These are phyloP conservation scores for Tubosaeta sp. DNA, from an alignment of 768 basidiomycete species.

Conservation along the genomic window DNA sequence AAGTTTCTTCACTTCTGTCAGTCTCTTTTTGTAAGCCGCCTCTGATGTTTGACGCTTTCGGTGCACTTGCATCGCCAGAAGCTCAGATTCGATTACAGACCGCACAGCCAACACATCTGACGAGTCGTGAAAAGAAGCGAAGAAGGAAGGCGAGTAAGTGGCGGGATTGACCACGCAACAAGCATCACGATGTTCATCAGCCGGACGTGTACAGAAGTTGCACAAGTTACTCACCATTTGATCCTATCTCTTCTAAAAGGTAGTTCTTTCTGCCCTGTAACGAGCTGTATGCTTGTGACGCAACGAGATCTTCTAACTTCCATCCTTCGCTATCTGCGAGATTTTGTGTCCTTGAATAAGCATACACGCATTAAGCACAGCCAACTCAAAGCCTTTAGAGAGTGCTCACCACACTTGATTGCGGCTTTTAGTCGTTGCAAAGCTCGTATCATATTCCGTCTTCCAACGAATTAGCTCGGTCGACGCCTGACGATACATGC, in stretches of 20 bases:
- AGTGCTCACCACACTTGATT: slow-evolving; percentile 17
- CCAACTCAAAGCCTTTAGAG: background rate
- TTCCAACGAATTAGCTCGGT: slow-evolving; percentile 28
- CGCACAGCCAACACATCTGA: slow-evolving; percentile 21
- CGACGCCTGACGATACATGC: slow-evolving; percentile 16
- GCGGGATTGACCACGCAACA: too few species aligned
- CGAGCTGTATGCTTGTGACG: slow-evolving; percentile 35
- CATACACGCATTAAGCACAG: background rate
- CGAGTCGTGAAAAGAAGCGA: background rate
- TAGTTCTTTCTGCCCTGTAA: slow-evolving; percentile 36
- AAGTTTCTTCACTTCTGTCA: slow-evolving; percentile 37
- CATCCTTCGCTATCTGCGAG: slow-evolving; percentile 42
- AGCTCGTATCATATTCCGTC: slow-evolving; percentile 9
- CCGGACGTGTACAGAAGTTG: background rate
- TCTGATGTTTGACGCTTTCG: slow-evolving; percentile 29
- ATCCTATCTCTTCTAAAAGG: slow-evolving; percentile 36
- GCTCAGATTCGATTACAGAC: slow-evolving; percentile 26
- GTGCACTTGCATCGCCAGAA: slow-evolving; percentile 22
- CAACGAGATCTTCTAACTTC: slow-evolving; percentile 38
- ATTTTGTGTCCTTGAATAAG: slow-evolving; percentile 29
- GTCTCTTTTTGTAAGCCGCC: slow-evolving; percentile 19
- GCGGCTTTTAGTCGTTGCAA: background rate
- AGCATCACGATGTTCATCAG: background rate
- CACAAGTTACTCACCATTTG: slow-evolving; percentile 31
- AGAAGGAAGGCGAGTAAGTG: too few species aligned